phyloP scores from a whole-genome alignment of 2,329 filamentous ascomycete genomes.

The Calcarisporium arbuscula region DNA sequence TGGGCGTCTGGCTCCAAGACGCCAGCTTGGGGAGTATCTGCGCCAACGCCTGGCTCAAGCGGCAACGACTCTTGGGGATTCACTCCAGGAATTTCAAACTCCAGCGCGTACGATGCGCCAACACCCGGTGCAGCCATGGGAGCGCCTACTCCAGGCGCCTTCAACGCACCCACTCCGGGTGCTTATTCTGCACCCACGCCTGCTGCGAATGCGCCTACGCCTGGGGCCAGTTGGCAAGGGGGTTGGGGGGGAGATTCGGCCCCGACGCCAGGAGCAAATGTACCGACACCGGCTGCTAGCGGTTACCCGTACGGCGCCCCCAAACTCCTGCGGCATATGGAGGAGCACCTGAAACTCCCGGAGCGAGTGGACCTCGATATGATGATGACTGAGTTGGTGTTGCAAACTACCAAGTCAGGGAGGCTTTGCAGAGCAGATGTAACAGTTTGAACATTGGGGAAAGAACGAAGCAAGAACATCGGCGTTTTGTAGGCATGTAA shows the following conservation, averaged over 20 bases:
- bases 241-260: constrained; percentile 59
- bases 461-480: no score
- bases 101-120: constrained; percentile 60
- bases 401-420: no score
- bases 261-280: constrained; percentile 58
- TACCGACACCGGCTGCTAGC: constrained; percentile 63
- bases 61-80: constrained; percentile 56
- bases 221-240: constrained; percentile 55
- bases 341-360: constrained; percentile 53
- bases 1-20: constrained; percentile 70
- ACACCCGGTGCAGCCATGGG: constrained; percentile 55
- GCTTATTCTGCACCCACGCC: constrained; percentile 61
- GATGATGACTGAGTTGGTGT: constrained; percentile 36
- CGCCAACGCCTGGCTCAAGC: constrained; percentile 52
- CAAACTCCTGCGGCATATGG: constrained; percentile 57
- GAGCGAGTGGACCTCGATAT: constrained; percentile 50
- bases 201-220: constrained; percentile 61
- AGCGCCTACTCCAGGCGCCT: constrained; percentile 54
- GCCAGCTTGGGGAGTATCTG: constrained; percentile 61
- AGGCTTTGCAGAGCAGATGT: no score
- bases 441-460: no score
- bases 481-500: no score
- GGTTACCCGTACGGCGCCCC: constrained; percentile 54
- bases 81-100: constrained; percentile 42
- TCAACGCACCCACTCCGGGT: constrained; percentile 67